Percentiles rank a stretch among this genome's conserved stretches.
Conservation (phyloP, 108 stramenopile species). For the Discostella stelligeroides region DNA sequence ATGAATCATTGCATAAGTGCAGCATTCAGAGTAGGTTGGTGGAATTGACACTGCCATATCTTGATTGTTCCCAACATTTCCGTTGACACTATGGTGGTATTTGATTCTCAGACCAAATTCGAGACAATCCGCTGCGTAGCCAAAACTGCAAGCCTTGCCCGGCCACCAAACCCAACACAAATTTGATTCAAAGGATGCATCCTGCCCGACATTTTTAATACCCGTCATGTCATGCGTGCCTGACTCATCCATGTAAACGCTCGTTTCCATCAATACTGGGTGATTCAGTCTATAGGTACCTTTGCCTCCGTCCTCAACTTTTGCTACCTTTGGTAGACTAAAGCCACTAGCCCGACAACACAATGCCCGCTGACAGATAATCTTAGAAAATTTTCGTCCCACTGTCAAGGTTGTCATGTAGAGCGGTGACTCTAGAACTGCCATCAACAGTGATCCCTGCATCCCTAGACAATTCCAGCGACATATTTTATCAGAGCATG, state of each 20-base stretch:
- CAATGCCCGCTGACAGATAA: constrained; percentile 74
- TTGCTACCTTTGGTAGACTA: neutral
- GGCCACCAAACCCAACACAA: constrained; percentile 74
- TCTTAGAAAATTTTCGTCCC: constrained; percentile 73
- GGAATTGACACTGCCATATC: constrained; percentile 8
- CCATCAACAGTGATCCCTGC: constrained; percentile 77
- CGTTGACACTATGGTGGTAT: constrained; percentile 33
- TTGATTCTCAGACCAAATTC: constrained; percentile 49
- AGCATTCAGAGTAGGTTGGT: constrained; percentile 22
- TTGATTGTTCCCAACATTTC: constrained; percentile 5
- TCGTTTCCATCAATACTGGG: constrained; percentile 81
- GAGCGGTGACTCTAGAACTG: constrained; percentile 58
- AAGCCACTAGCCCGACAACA: constrained; percentile 74
- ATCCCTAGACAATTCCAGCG: constrained; percentile 84
- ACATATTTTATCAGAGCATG: constrained; percentile 82
- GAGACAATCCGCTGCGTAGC: constrained; percentile 55
- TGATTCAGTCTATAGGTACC: constrained; percentile 53
- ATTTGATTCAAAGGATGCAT: constrained; percentile 81
- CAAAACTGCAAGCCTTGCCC: constrained; percentile 14
- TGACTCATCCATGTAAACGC: constrained; percentile 80
- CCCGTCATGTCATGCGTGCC: constrained; percentile 60
- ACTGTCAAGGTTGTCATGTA: constrained; percentile 75
- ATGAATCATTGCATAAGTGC: constrained; percentile 17
- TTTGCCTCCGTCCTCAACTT: constrained; percentile 2
- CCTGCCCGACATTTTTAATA: constrained; percentile 59